These are phyloP conservation scores for Salinomyces thailandicus DNA, from an alignment of 2,329 filamentous ascomycete species.

Conservation along the genomic window DNA sequence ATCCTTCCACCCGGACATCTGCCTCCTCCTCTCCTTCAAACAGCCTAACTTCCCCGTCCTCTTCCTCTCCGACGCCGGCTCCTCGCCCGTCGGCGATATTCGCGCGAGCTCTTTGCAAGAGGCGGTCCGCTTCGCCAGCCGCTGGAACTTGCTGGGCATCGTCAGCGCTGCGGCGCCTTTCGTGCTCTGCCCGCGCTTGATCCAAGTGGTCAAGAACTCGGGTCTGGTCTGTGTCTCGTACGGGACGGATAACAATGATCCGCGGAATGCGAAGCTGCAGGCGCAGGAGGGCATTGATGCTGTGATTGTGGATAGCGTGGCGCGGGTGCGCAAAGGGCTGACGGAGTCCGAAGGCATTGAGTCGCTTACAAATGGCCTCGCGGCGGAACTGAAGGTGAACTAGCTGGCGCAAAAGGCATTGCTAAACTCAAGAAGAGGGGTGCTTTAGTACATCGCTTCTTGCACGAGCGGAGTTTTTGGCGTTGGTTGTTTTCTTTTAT, in stretches of 20 bases:
- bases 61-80: slow-evolving; percentile 85
- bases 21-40: slow-evolving; percentile 87
- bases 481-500: too few species aligned
- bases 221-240: slow-evolving; percentile 93
- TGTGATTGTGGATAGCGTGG: slow-evolving; percentile 90
- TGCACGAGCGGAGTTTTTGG: too few species aligned
- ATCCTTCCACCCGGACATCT: slow-evolving; percentile 95
- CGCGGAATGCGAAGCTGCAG: slow-evolving; percentile 77
- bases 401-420: too few species aligned
- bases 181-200: slow-evolving; percentile 76
- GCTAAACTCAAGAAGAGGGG: too few species aligned
- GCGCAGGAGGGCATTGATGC: slow-evolving; percentile 93
- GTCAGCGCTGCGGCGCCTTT: slow-evolving; percentile 82
- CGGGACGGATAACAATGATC: slow-evolving; percentile 80
- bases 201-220: slow-evolving; percentile 86
- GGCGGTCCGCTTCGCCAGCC: slow-evolving; percentile 83
- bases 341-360: slow-evolving; percentile 35
- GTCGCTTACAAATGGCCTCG: not conserved
- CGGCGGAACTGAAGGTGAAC: not conserved
- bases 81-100: slow-evolving; percentile 72
- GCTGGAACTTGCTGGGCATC: slow-evolving; percentile 90
- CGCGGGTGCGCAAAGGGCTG: slow-evolving; percentile 84
- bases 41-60: slow-evolving; percentile 93
- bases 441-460: too few species aligned
- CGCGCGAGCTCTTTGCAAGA: slow-evolving; percentile 87